Conservation (phyloP, 108 stramenopile species). For the Epithemia pelagica region DNA sequence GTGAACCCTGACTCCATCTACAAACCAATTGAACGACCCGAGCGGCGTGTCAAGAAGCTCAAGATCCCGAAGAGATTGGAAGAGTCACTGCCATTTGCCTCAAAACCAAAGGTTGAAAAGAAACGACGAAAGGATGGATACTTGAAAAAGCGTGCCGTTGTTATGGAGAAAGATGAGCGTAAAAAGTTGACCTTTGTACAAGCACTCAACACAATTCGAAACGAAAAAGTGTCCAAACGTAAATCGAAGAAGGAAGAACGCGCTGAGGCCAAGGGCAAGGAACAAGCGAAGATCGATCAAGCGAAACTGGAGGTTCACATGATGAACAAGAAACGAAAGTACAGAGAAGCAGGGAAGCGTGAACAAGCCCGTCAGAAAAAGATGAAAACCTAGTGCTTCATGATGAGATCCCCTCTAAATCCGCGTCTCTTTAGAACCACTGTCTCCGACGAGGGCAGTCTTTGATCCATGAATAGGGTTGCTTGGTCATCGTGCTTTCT, state of each 20-base stretch:
- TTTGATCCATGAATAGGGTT: too few species aligned
- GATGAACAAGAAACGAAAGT: conserved; percentile 71
- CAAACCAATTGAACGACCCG: conserved; percentile 90
- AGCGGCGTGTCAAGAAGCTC: conserved; percentile 76
- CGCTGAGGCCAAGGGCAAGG: conserved; percentile 41
- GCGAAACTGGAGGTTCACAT: conserved; percentile 50
- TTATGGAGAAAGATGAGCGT: conserved; percentile 75
- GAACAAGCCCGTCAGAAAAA: conserved; percentile 29
- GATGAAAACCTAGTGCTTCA: conserved; percentile 2
- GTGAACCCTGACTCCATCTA: conserved; percentile 96
- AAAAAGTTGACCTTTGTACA: conserved; percentile 77
- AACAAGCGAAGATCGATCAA: conserved; percentile 61
- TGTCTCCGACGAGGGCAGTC: too few species aligned
- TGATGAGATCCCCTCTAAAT: too few species aligned
- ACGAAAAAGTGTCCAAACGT: conserved; percentile 71
- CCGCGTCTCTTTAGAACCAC: too few species aligned
- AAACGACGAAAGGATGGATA: conserved; percentile 74
- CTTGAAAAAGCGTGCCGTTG: conserved; percentile 72
- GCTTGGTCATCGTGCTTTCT: too few species aligned
- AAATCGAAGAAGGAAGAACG: conserved; percentile 63
- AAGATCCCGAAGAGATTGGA: conserved; percentile 86
- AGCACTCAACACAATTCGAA: conserved; percentile 76
- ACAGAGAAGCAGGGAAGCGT: conserved; percentile 70
- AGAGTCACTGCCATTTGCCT: conserved; percentile 86
- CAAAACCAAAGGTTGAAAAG: conserved; percentile 85